Evolutionary conservation across 176 grass and related monocot species (phyloP).

Genomic region (Eleusine indica): DNA sequence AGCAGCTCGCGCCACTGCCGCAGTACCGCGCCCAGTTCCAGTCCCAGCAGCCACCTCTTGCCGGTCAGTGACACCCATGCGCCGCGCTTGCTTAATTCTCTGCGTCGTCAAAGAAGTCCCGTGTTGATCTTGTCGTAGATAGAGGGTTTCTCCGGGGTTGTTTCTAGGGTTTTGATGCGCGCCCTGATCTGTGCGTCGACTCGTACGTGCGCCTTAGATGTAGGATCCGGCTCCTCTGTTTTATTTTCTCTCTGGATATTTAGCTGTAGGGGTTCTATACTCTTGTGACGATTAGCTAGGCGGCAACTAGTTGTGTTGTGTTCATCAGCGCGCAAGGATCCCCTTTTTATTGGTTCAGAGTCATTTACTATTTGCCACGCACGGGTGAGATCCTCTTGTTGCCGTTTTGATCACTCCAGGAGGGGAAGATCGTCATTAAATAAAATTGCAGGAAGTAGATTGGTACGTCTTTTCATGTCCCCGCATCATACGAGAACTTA

Average conservation of each 20-base stretch:
- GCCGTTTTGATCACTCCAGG: not conserved
- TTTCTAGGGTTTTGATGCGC: conserved; percentile 42
- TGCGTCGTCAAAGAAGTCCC: not conserved
- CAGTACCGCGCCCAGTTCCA: conserved; percentile 32
- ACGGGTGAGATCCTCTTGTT: not conserved
- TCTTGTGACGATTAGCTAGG: not conserved
- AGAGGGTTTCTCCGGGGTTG: conserved; percentile 7
- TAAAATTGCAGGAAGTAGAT: not conserved
- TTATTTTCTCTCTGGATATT: not conserved
- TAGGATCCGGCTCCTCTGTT: not conserved
- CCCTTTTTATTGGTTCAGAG: not conserved
- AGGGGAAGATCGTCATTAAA: not conserved
- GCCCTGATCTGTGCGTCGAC: conserved; percentile 10
- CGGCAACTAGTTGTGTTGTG: not conserved
- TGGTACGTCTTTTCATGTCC: not conserved
- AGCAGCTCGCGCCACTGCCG: not conserved
- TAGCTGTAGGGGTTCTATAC: not conserved
- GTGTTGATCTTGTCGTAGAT: not conserved
- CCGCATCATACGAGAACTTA: not conserved
- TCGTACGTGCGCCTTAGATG: not conserved
- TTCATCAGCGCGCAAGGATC: not conserved
- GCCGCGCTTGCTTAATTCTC: not conserved
- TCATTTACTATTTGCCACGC: not conserved
- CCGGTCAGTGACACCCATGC: conserved; percentile 20
- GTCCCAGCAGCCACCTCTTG: not conserved